Evolutionary conservation across 352 stramenopile species (phyloP), one percentile per base, ranked within the genome.

Genomic region (Globisporangium radiosum): DNA sequence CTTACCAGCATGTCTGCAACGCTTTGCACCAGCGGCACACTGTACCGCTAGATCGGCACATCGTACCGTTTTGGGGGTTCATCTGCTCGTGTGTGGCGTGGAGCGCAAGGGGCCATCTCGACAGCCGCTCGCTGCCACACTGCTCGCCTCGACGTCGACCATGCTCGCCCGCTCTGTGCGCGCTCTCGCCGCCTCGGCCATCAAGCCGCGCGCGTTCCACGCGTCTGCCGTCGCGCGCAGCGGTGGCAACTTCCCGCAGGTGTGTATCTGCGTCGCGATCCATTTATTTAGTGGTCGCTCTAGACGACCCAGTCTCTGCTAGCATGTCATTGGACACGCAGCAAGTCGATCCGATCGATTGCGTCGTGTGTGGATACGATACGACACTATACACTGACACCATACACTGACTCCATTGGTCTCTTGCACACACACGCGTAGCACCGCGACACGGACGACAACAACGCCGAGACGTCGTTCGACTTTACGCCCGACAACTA

Each of bases 401-500:
- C 42, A 4, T n/a, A 1, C 11, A 11, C 7, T 43, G 39, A 43
- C 42, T 47, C 25, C 25, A n/a, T 47, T 15, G 3, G 37, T 38
- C 5, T 7, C 6, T 25, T 37, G 33, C 13, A 15, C 49, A 19
- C 19, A 47, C 17, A 47, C 52, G n/a, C 10, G 52, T 38, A 98
- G 95, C 95, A 98, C 81, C 92, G 97, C 65, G 87, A 99, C 70
- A 98, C 92, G 25, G 83, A 94, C n/a, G 94, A 98, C 63, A 99
- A 99, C 76, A 99, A 94, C 60, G 69, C 74, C 51, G 86, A 97
- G 58, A 98, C 94, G 50, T 82, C 88, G 62, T 99, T 99, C 66
- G 97, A 99, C 72, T 99, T 99, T 66, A 98, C 89, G 53, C 86
- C 94, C 33, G 95, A 98, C 68, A 99, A 99, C 76, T 99, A 99